These are phyloP conservation scores for Blastomyces gilchristii DNA, from an alignment of 2,329 filamentous ascomycete genomes.

Conservation along the genomic window DNA sequence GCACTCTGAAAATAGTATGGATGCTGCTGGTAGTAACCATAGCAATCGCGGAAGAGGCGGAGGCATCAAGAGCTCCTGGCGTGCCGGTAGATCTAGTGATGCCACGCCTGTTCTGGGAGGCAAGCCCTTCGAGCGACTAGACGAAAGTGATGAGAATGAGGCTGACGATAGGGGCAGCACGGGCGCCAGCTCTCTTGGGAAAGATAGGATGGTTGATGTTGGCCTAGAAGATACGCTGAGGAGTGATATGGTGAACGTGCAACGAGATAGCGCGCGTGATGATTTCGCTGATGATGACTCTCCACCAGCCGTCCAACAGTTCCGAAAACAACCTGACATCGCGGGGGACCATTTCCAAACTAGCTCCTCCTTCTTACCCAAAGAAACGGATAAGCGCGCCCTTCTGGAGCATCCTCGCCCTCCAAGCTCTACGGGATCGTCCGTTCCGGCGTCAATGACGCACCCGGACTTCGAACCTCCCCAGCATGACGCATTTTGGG, in stretches of 20 bases:
- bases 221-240: conserved; percentile 60
- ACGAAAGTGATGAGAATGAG: conserved; percentile 31
- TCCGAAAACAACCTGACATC: conserved; percentile 38
- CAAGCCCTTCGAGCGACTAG: conserved; percentile 19
- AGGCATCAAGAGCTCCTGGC: conserved; percentile 50
- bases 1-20: conserved; percentile 30
- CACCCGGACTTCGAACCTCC: conserved; percentile 58
- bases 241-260: conserved; percentile 36
- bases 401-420: conserved; percentile 37
- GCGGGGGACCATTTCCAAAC: conserved; percentile 28
- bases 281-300: conserved; percentile 39
- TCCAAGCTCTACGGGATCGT: conserved; percentile 42
- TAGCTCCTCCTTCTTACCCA: conserved; percentile 37
- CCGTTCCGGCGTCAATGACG: conserved; percentile 48
- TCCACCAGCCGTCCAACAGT: conserved; percentile 47
- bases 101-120: conserved; percentile 26
- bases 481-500: conserved; percentile 82
- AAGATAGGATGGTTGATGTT: conserved; percentile 68
- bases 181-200: conserved; percentile 44
- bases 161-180: conserved; percentile 22
- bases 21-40: conserved; percentile 44
- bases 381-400: conserved; percentile 44
- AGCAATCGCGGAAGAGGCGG: conserved; percentile 34
- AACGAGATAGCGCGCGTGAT: conserved; percentile 34
- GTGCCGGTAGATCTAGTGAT: conserved; percentile 33